Evolutionary conservation across 2,329 filamentous ascomycete species (phyloP), one percentile per base, ranked within the genome.

Genomic region (Penicillium crustosum): DNA sequence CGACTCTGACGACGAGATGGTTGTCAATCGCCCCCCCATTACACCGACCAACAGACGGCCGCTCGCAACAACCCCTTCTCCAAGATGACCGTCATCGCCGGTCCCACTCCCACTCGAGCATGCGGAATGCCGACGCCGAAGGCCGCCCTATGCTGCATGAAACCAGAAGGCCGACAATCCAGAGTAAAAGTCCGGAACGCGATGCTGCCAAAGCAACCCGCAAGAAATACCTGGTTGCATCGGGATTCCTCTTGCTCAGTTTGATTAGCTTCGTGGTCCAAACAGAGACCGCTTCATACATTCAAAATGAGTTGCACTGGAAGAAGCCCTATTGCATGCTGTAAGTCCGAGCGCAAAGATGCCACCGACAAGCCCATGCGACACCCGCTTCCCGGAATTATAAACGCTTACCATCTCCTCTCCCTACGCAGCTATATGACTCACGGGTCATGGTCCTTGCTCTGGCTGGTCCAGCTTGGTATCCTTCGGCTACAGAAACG

Each of bases 271-370:
- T 99, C 73, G 91, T 91, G 48, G 81, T 96, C 6, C 94, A 99
- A 83, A 97, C 94, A 4, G 93, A 97, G 81, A 91, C 96, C 53
- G 93, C 93, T 12, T 88, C 95, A 10, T 93, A 97, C 77, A 94
- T 99, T 60, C 93, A 97, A 78, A 88, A 93, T 73, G 87, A 94
- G 59, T 78, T 97, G 62, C 87, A 89, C 62, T 99, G 94, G 94
- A 86, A 95, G 78, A 99, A 99, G 80, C 91, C 94, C n/a, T 99
- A 97, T 79, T 96, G 91, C 81, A 99, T 99, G 94, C 86, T 99
- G 82, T 97, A 78, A 78, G 75, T 77, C 59, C 39, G 47, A 19
- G 54, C 48, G 45, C 50, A 23, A 53, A 38, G 13, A 43, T 10
- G 12, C 53, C 44, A 23, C 6, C 58, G 27, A 54, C 42, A 42